Conservation (phyloP, 2,329 filamentous ascomycete genomes). For the Dactylellina haptotyla region DNA sequence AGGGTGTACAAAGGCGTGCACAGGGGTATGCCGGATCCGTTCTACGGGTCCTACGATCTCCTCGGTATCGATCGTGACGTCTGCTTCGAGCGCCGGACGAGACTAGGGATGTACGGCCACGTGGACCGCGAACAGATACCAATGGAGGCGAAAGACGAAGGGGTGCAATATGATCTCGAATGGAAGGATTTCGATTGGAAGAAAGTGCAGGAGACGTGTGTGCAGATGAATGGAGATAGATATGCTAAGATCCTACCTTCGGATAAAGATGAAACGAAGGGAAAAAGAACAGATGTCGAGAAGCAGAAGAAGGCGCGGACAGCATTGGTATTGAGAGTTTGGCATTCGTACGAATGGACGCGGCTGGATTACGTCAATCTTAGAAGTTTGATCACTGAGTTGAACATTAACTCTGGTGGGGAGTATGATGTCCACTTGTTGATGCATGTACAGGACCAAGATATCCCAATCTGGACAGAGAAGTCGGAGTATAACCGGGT, state of each 20-base stretch:
- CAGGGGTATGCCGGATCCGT: constrained; percentile 82
- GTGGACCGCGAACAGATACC: constrained; percentile 70
- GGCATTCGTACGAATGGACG: constrained; percentile 81
- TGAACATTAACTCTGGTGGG: constrained; percentile 81
- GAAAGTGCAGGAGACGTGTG: constrained; percentile 67
- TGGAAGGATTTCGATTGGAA: constrained; percentile 69
- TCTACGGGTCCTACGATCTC: constrained; percentile 86
- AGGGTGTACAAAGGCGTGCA: constrained; percentile 70
- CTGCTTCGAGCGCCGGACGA: constrained; percentile 91
- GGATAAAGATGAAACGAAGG: constrained; percentile 49
- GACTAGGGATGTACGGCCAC: constrained; percentile 81
- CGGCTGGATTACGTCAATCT: constrained; percentile 84
- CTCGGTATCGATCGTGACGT: constrained; percentile 82
- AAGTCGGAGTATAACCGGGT: constrained; percentile 73
- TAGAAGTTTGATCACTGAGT: constrained; percentile 83
- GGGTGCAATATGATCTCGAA: constrained; percentile 64
- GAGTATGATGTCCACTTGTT: constrained; percentile 88
- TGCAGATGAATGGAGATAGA: constrained; percentile 73
- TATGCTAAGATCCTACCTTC: constrained; percentile 62
- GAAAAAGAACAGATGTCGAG: constrained; percentile 41
- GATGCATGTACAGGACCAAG: constrained; percentile 82
- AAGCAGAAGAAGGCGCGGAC: constrained; percentile 66
- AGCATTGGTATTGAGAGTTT: constrained; percentile 82
- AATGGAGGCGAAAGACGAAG: constrained; percentile 25
- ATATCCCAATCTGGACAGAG: constrained; percentile 81